A percentile compares a stretch with the other conserved stretches of the same genome.
Conservation (phyloP, 108 stramenopile species). For the Craspedostauros australis region DNA sequence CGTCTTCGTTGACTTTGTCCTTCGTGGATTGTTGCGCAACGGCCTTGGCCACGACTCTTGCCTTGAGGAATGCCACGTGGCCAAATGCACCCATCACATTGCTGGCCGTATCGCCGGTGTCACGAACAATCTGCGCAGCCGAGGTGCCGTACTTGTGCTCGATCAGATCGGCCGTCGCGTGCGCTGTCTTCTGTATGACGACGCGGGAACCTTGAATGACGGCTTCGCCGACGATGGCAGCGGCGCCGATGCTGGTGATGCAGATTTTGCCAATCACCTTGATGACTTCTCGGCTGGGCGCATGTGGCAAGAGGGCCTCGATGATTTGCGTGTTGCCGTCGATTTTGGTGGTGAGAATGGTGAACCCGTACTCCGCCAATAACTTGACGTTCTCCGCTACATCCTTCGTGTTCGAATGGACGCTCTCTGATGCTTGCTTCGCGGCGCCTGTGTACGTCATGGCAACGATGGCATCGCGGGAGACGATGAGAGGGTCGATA, state of each 20-base stretch:
- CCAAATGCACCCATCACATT: conserved; percentile 29
- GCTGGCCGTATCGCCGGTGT: conserved; percentile 26
- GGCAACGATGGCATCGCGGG: conserved; percentile 18
- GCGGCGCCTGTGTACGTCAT: conserved; percentile 17
- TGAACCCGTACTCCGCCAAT: conserved; percentile 9
- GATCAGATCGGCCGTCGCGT: conserved; percentile 30
- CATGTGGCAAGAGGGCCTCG: conserved; percentile 21
- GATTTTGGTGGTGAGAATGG: conserved; percentile 8
- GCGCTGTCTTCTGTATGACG: conserved; percentile 16
- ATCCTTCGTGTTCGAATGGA: conserved; percentile 6
- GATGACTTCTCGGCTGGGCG: conserved; percentile 13
- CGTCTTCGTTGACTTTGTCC: conserved; percentile 13
- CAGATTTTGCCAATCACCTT: conserved; percentile 31
- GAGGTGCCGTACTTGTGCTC: conserved; percentile 37
- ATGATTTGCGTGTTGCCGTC: conserved; percentile 8
- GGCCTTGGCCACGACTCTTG: conserved; percentile 10
- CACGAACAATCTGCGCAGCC: conserved; percentile 28
- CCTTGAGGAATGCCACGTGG: conserved; percentile 14
- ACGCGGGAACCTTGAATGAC: conserved; percentile 21
- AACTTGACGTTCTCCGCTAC: conserved; percentile 10
- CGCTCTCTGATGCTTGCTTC: conserved; percentile 15
- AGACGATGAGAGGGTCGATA: conserved; percentile 1
- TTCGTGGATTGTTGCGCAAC: conserved; percentile 27
- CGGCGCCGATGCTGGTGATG: conserved; percentile 38
- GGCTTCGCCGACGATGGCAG: conserved; percentile 35